Conservation (phyloP, 2,329 filamentous ascomycete genomes). For the Fusarium cicatricum region DNA sequence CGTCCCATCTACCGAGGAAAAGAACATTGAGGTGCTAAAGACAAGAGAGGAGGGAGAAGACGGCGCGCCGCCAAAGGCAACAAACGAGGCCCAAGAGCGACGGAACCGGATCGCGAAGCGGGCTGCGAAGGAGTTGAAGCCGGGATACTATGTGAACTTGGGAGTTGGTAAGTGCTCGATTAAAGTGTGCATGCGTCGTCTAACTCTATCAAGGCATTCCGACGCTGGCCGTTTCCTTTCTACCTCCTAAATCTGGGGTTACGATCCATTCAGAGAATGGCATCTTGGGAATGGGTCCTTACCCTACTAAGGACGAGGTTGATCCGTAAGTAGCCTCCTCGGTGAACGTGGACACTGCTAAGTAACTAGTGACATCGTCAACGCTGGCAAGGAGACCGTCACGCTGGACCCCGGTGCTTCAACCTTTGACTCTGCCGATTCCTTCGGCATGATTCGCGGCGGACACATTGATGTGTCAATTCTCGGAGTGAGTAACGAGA, state of each 20-base stretch:
- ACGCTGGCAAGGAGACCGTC: slow-evolving; percentile 88
- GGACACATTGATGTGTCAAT: slow-evolving; percentile 87
- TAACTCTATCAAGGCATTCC: slow-evolving; percentile 67
- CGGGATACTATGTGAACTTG: slow-evolving; percentile 82
- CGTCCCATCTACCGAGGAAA: slow-evolving; percentile 74
- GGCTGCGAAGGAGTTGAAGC: slow-evolving; percentile 81
- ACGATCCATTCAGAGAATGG: slow-evolving; percentile 91
- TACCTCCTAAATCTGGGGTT: slow-evolving; percentile 73
- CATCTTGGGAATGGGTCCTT: slow-evolving; percentile 83
- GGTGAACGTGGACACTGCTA: not conserved
- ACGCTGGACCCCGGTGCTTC: slow-evolving; percentile 79
- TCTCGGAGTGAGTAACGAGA: slow-evolving; percentile 62
- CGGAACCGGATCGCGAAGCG: slow-evolving; percentile 78
- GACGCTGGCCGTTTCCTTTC: slow-evolving; percentile 81
- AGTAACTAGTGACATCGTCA: slow-evolving; percentile 72
- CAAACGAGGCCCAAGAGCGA: slow-evolving; percentile 59
- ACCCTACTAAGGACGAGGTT: slow-evolving; percentile 75
- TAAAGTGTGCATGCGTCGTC: not conserved
- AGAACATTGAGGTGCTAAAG: slow-evolving; percentile 76
- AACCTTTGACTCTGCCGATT: slow-evolving; percentile 82
- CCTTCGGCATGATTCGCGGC: slow-evolving; percentile 87
- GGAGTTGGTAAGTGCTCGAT: slow-evolving; percentile 62
- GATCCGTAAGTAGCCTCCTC: slow-evolving; percentile 60
- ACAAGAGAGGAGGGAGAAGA: slow-evolving; percentile 55
- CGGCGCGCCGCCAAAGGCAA: slow-evolving; percentile 49